Base-by-base conservation (phyloP, 148 eudicot species). In the Vaccinium corymbosum region DNA sequence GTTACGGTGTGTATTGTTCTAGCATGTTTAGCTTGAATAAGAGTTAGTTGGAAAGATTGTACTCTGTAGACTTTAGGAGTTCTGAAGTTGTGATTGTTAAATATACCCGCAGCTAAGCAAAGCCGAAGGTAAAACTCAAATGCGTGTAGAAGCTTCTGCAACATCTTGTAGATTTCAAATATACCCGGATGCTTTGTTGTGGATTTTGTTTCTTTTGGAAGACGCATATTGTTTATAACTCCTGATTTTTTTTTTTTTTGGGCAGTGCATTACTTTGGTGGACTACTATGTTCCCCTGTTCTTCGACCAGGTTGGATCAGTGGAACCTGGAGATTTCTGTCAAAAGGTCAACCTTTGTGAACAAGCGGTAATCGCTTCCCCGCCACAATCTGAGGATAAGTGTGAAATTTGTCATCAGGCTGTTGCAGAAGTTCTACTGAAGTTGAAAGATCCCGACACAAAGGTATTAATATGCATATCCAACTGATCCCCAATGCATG, bases 371-470 rank as follows among this genome's bases (percentile, higher is more conserved):
- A 78, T 84, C 77, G 62, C 66, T 50, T 84, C 86, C 70, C 88
- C 19, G 62, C 72, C 82, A 12, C 57, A 25, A 2, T 84, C 90
- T 56, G 85, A 86, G 57, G 80, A 87, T 78, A 89, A 87, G 70
- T 97, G 68, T 56, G 81, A 79, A 29, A 17, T 56, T 79, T 79
- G 81, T 27, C 94, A 92, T 55, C 59, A 56, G 50, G 90, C 91
- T 49, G 82, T 95, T 80, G 84, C 87, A 77, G 94, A 95, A 88
- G 89, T 91, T 73, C 77, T 93, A 35, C 38, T 76, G 42, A 94
- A 92, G 87, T 82, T 94, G 89, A 92, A 91, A 83, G 95, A 95
- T 89, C 98, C 97, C 9, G 95, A 94, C 75, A 92, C 93, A 29
- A 87, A 95, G 97, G 98, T 95, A 73, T 27, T 86, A 84, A 19